Evolutionary conservation across 805 yeast genomes (phyloP).

Genomic region (Candida loeiensis): DNA sequence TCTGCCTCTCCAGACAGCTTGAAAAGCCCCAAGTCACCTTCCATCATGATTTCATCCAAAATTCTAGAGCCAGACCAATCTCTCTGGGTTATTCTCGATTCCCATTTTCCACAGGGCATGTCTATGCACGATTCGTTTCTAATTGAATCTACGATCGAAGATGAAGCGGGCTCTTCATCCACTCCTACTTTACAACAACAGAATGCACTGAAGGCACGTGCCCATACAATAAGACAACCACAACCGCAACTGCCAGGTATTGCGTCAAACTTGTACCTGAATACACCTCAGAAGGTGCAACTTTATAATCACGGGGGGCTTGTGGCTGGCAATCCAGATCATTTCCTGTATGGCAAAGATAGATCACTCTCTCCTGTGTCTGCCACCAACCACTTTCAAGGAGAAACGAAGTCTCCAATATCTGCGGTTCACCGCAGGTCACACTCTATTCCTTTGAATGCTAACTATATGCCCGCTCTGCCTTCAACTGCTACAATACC

Average conservation of each 20-base stretch:
- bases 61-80: conserved; percentile 57
- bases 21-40: conserved; percentile 6
- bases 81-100: conserved; percentile 57
- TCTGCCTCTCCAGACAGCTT: conserved; percentile 15
- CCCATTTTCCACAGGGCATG: conserved; percentile 67
- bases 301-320: background rate
- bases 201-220: background rate
- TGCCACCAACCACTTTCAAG: background rate
- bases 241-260: conserved; percentile 9
- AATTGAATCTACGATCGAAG: conserved; percentile 42
- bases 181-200: conserved; percentile 3
- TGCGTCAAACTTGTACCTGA: conserved; percentile 3
- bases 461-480: conserved; percentile 16
- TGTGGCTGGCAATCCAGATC: background rate
- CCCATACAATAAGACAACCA: conserved; percentile 9
- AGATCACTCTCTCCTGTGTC: conserved; percentile 5
- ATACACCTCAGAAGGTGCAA: background rate
- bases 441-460: conserved; percentile 31
- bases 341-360: background rate
- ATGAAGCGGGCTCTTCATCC: conserved; percentile 8
- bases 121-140: conserved; percentile 59
- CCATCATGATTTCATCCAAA: conserved; percentile 3
- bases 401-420: conserved; percentile 7
- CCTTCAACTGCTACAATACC: conserved; percentile 3
- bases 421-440: conserved; percentile 28